Evolutionary conservation across 1,284 basidiomycete genomes (phyloP).

Genomic region (Pyrrhoderma lamaoense): DNA sequence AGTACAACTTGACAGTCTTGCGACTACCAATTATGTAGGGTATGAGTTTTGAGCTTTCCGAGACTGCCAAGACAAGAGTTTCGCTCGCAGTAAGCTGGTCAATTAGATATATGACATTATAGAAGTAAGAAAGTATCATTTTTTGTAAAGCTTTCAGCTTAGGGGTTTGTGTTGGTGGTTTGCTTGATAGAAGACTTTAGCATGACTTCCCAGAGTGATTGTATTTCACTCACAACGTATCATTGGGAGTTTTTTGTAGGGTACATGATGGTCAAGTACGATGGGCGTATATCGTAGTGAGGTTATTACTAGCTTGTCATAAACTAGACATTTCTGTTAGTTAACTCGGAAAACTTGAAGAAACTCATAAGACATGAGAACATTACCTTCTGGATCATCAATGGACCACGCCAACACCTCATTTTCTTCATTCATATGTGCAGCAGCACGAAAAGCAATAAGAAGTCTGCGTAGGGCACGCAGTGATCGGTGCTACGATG

Average conservation of each 20-base stretch:
- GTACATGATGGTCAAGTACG: conserved; percentile 81
- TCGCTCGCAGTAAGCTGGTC: conserved; percentile 69
- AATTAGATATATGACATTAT: conserved; percentile 75
- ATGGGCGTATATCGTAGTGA: conserved; percentile 88
- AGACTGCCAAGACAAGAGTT: conserved; percentile 64
- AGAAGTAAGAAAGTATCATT: conserved; percentile 83
- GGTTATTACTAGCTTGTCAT: conserved; percentile 87
- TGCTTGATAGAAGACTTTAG: conserved; percentile 38
- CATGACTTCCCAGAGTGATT: not conserved
- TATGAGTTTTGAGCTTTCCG: conserved; percentile 79
- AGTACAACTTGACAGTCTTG: conserved; percentile 76
- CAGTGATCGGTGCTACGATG: conserved; percentile 78
- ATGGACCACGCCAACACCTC: conserved; percentile 74
- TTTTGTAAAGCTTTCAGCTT: conserved; percentile 82
- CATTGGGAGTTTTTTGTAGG: conserved; percentile 79
- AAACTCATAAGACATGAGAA: not conserved
- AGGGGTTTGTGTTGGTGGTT: conserved; percentile 65
- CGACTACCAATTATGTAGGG: conserved; percentile 82
- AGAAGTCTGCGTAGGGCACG: conserved; percentile 81
- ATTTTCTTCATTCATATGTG: conserved; percentile 83
- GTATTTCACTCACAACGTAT: conserved; percentile 64
- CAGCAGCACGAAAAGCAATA: conserved; percentile 84
- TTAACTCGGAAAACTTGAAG: not conserved
- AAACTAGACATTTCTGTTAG: conserved; percentile 46
- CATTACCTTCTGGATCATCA: conserved; percentile 64